Evolutionary conservation across 345 rosid genomes (phyloP).

Genomic region (Gossypium herbaceum): DNA sequence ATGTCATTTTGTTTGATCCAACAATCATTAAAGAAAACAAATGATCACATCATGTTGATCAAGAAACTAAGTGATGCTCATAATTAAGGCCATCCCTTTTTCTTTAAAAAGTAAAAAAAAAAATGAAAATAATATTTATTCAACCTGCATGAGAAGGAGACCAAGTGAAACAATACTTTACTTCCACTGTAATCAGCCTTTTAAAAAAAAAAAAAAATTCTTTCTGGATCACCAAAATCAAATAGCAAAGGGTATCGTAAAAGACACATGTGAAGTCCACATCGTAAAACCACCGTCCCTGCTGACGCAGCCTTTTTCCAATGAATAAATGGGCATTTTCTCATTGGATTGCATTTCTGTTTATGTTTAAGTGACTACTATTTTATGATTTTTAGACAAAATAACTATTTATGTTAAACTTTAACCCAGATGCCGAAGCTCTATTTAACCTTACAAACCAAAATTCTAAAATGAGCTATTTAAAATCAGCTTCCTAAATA

Average conservation of each 20-base stretch:
- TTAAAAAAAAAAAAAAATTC: no score
- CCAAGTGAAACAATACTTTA: no score
- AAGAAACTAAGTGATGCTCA: constrained; percentile 1
- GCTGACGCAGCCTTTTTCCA: background rate
- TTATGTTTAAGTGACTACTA: background rate
- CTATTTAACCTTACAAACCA: no score
- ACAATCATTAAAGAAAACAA: background rate
- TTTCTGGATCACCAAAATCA: background rate
- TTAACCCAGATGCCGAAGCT: background rate
- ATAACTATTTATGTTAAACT: background rate
- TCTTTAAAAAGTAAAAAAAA: background rate
- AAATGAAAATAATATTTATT: no score
- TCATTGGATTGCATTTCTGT: background rate
- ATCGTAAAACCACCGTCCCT: background rate
- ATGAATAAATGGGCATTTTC: background rate
- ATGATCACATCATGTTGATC: background rate
- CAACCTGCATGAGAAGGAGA: background rate
- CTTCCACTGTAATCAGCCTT: background rate
- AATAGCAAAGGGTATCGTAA: background rate
- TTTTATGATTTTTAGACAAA: background rate
- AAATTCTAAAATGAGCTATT: no score
- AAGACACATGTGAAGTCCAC: constrained; percentile 1
- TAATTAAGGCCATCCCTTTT: constrained; percentile 12
- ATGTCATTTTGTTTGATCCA: background rate
- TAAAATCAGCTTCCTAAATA: no score